phyloP scores from a whole-genome alignment of 345 rosid species.

The Hibiscus tridactylites region DNA sequence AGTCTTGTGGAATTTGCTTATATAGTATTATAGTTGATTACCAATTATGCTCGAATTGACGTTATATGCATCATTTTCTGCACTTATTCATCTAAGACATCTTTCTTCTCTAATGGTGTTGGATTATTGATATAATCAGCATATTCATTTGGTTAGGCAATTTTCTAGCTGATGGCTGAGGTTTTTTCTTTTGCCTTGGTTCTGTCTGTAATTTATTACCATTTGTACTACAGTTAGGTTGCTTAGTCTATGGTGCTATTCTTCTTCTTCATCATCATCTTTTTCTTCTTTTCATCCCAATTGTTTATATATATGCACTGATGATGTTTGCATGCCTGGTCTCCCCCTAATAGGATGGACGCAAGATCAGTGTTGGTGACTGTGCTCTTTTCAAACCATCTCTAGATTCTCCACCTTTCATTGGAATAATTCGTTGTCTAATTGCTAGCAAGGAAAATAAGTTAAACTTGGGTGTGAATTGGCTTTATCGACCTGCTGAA shows the following conservation, averaged over 20 bases:
- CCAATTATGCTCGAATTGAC: background rate
- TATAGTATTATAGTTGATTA: background rate
- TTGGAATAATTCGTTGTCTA: constrained; percentile 65
- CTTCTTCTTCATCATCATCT: too few species aligned
- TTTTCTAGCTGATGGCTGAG: too few species aligned
- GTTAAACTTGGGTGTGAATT: constrained; percentile 58
- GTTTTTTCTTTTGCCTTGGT: too few species aligned
- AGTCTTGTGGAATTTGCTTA: background rate
- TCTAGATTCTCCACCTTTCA: constrained; percentile 73
- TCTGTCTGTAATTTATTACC: too few species aligned
- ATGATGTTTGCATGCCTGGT: background rate
- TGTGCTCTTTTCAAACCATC: constrained; percentile 89
- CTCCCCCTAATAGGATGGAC: constrained; percentile 52
- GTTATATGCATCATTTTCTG: background rate
- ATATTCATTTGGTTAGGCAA: too few species aligned
- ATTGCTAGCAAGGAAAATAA: constrained; percentile 41
- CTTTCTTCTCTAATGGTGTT: too few species aligned
- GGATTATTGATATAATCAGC: too few species aligned
- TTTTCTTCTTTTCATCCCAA: too few species aligned
- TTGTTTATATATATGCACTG: background rate
- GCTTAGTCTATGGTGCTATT: too few species aligned
- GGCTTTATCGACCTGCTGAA: constrained; percentile 86
- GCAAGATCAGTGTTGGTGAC: constrained; percentile 75
- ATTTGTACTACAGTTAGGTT: too few species aligned
- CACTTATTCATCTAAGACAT: background rate